Percentiles rank a stretch among this genome's conserved stretches.
These are phyloP conservation scores for Paramyrothecium roridum DNA, from an alignment of 2,329 filamentous ascomycete genomes.

Conservation along the genomic window DNA sequence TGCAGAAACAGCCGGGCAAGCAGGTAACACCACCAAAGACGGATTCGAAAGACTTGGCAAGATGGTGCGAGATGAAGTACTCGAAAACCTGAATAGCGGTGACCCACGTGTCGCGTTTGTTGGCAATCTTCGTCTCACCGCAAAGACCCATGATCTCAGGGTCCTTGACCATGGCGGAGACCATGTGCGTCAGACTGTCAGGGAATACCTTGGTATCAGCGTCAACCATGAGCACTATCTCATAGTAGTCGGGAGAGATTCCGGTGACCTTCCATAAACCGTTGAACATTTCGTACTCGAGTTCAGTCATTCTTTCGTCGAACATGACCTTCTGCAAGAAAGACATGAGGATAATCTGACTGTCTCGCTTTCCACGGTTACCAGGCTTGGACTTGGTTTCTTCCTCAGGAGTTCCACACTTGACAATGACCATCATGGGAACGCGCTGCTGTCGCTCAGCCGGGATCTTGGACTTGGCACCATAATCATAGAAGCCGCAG, in stretches of 20 bases:
- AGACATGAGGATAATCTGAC: conserved; percentile 98
- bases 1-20: conserved; percentile 97
- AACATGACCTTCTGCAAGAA: conserved; percentile 99
- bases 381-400: conserved; percentile 79
- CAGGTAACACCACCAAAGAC: conserved; percentile 99
- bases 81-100: conserved; percentile 99
- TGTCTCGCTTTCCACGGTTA: conserved; percentile 97
- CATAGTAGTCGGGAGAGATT: conserved; percentile 97
- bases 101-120: conserved; percentile 93
- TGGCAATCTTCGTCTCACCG: conserved; percentile 98
- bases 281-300: conserved; percentile 99
- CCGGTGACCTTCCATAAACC: conserved; percentile 98
- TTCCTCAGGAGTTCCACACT: conserved; percentile 92
- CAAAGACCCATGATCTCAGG: conserved; percentile 99
- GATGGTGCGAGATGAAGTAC: conserved; percentile 98
- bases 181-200: conserved; percentile 97
- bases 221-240: conserved; percentile 97
- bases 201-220: conserved; percentile 99
- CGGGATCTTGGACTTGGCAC: conserved; percentile 73
- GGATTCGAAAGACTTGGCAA: conserved; percentile 95
- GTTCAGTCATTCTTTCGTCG: conserved; percentile 98
- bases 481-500: conserved; percentile 97
- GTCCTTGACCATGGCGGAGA: conserved; percentile 98
- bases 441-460: conserved; percentile 90
- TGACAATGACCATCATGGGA: conserved; percentile 95